Conservation (phyloP, 139 green algal species). For the Volvox reticuliferus region DNA sequence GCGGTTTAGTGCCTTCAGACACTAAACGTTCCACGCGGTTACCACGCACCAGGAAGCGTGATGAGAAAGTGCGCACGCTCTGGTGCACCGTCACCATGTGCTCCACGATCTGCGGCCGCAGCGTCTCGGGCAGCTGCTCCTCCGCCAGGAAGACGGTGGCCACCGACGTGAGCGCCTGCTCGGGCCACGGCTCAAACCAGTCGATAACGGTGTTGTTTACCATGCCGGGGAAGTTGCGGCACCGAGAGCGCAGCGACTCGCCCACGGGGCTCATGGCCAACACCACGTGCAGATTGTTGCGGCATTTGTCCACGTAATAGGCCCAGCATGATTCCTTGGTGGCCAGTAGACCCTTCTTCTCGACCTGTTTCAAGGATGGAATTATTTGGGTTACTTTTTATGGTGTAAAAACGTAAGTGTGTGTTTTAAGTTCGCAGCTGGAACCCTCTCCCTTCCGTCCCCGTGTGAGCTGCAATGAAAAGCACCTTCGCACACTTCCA, state of each 20-base stretch:
- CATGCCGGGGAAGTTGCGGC: constrained; percentile 91
- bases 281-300: constrained; percentile 88
- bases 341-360: constrained; percentile 61
- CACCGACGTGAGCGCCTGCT: constrained; percentile 82
- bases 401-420: too few species aligned
- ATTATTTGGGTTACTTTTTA: too few species aligned
- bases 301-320: constrained; percentile 83
- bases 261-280: constrained; percentile 88
- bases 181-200: constrained; percentile 93
- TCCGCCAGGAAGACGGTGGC: constrained; percentile 83
- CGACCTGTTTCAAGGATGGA: constrained; percentile 56
- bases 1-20: too few species aligned
- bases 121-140: constrained; percentile 68
- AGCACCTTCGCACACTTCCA: too few species aligned
- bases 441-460: too few species aligned
- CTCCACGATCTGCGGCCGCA: constrained; percentile 74
- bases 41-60: constrained; percentile 63
- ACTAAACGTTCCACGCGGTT: too few species aligned
- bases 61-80: constrained; percentile 75
- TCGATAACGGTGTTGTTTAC: constrained; percentile 94
- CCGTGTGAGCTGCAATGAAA: too few species aligned
- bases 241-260: constrained; percentile 80
- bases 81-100: constrained; percentile 93
- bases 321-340: constrained; percentile 85
- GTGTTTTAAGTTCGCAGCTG: too few species aligned